Evolutionary conservation across 2,329 filamentous ascomycete genomes (phyloP).

Genomic region (Xylaria sp.): DNA sequence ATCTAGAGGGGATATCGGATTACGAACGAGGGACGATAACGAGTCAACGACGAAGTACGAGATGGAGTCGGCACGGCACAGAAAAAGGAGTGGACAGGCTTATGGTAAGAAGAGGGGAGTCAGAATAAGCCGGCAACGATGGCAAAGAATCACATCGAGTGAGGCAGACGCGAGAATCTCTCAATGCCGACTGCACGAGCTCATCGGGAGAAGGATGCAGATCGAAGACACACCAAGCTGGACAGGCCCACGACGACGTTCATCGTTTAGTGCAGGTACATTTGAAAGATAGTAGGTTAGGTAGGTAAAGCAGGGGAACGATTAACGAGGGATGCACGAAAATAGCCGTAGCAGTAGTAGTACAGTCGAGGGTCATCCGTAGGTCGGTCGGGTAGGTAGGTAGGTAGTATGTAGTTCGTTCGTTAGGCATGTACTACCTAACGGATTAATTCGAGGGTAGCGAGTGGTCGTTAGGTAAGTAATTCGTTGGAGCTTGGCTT

Average conservation of each 20-base stretch:
- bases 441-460: too few species aligned
- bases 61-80: slow-evolving; percentile 18
- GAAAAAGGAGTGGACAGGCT: slow-evolving; percentile 20
- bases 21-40: slow-evolving; percentile 2
- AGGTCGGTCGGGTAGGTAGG: too few species aligned
- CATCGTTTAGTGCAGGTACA: not conserved
- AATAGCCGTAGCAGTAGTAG: not conserved
- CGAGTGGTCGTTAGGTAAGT: too few species aligned
- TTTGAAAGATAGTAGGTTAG: not conserved
- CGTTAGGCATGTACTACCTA: too few species aligned
- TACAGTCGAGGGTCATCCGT: too few species aligned
- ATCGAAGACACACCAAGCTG: not conserved
- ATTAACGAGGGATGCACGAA: not conserved
- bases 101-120: slow-evolving; percentile 8
- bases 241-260: not conserved
- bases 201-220: not conserved
- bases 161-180: not conserved
- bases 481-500: too few species aligned
- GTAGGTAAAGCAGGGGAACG: not conserved
- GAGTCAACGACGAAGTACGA: not conserved
- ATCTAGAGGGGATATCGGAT: not conserved
- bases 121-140: not conserved
- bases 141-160: slow-evolving; percentile 7
- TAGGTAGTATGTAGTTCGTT: too few species aligned
- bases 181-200: not conserved